phyloP scores from a whole-genome alignment of 768 basidiomycete genomes.

The Cystofilobasidium bisporidii region DNA sequence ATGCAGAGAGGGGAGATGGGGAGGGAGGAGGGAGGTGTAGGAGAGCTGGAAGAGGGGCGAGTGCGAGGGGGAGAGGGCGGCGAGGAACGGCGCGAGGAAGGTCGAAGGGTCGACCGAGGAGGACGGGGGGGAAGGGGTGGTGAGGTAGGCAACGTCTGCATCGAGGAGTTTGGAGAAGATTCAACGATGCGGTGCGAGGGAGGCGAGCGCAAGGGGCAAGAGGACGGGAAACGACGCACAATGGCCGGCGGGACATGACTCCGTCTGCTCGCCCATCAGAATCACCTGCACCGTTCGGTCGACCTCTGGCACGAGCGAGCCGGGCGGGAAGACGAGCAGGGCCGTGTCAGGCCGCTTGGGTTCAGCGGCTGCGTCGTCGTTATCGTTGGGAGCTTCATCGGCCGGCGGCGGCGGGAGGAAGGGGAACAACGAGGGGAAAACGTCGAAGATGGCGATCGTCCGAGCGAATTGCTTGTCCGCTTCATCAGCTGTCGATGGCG shows the following conservation, averaged over 20 bases:
- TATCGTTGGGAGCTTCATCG: conserved; percentile 26
- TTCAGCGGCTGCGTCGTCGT: conserved; percentile 36
- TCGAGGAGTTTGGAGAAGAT: too few species aligned
- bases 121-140: conserved; percentile 44
- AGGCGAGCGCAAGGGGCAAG: neutral
- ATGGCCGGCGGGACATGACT: conserved; percentile 64
- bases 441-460: conserved; percentile 50
- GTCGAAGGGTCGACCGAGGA: conserved; percentile 23
- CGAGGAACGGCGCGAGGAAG: conserved; percentile 52
- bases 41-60: conserved; percentile 43
- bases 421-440: conserved; percentile 38
- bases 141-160: conserved; percentile 42
- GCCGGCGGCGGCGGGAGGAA: neutral
- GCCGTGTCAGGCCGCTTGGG: conserved; percentile 51
- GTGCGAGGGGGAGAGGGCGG: neutral
- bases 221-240: conserved; percentile 46
- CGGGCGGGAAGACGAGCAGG: conserved; percentile 66
- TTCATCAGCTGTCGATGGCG: neutral
- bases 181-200: too few species aligned
- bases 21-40: conserved; percentile 46
- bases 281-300: conserved; percentile 52
- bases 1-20: conserved; percentile 31
- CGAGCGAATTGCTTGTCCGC: conserved; percentile 40
- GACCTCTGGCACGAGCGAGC: conserved; percentile 41
- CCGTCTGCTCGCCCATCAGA: conserved; percentile 60